Base-by-base conservation (phyloP, 768 basidiomycete genomes). In the Phaeotremella fagi region DNA sequence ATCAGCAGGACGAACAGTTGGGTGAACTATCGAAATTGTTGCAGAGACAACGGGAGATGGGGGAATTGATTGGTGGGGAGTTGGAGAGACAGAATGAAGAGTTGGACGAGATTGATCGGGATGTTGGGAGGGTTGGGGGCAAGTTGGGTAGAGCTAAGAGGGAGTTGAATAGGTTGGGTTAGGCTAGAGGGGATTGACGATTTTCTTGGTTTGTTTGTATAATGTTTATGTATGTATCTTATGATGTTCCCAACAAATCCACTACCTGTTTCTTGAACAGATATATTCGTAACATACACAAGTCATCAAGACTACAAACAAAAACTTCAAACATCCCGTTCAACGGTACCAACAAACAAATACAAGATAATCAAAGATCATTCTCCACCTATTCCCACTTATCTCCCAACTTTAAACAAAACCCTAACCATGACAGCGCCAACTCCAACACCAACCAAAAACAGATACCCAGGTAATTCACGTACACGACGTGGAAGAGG, bases 1-100 rank as follows among this genome's bases (percentile, higher is more conserved):
- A 85, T 43, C 80, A 85, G 54, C 94, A 98, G 73, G 92, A 97
- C 64, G 62, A 77, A 26, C 86, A 92, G 64, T 78, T 94, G n/a
- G 78, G 84, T 3, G 81, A 85, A 60, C 77, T 98, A 43, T 85
- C 87, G 0, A 81, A 88, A 0, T 84, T 95, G 54, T 78, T 98
- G 36, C 82, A 83, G 62, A 81, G 91, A 31, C 92, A 97, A 75
- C 80, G 84, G 67, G 84, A 88, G 24, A 80, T 97, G 11, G 94
- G 91, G 18, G 79, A 86, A 53, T 90, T 89, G 6, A 95, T 98
- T 54, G 80, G 82, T 45, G 80, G 79, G 45, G 94, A 98, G 75
- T 83, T 98, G 59, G 79, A 78, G 11, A 75, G 82, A 55, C 94
- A 98, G 72, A 91, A 84, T 60, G 89, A 91, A 66, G 74, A 92